phyloP scores from a whole-genome alignment of 2,329 filamentous ascomycete species.

The Macrophomina phaseolina region DNA sequence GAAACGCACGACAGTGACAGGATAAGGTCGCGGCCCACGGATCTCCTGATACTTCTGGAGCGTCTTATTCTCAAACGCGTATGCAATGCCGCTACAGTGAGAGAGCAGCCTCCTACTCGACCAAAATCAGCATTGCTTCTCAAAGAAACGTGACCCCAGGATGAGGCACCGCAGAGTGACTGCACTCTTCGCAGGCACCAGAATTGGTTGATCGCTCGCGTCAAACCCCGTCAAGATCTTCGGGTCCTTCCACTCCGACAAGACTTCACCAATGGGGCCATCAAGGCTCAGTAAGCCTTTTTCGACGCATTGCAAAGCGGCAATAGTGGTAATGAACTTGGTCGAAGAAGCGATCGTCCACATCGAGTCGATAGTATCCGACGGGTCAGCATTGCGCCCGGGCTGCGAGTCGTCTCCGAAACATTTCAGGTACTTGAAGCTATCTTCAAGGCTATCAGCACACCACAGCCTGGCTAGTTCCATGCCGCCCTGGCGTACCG shows the following conservation, averaged over 20 bases:
- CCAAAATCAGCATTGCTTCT: too few relatives aligned
- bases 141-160: too few relatives aligned
- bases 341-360: constrained; percentile 45
- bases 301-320: constrained; percentile 44
- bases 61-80: constrained; percentile 32
- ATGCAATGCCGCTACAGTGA: constrained; percentile 37
- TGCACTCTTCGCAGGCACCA: background rate
- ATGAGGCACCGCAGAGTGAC: background rate
- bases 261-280: constrained; percentile 37
- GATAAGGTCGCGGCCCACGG: background rate
- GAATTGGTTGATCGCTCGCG: background rate
- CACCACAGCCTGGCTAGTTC: too few relatives aligned
- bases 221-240: constrained; percentile 34
- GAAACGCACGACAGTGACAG: background rate
- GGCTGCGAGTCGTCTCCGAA: constrained; percentile 15
- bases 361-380: background rate
- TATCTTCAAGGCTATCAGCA: background rate
- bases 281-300: constrained; percentile 39
- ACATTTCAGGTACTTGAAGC: constrained; percentile 10
- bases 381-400: constrained; percentile 7
- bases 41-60: constrained; percentile 23
- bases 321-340: constrained; percentile 46
- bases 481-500: too few relatives aligned
- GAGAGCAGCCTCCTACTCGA: constrained; percentile 32
- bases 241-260: constrained; percentile 40